Percentiles rank a stretch among this genome's conserved stretches.
Conservation (phyloP, 2,329 filamentous ascomycete genomes). For the Aspergillus chevalieri region DNA sequence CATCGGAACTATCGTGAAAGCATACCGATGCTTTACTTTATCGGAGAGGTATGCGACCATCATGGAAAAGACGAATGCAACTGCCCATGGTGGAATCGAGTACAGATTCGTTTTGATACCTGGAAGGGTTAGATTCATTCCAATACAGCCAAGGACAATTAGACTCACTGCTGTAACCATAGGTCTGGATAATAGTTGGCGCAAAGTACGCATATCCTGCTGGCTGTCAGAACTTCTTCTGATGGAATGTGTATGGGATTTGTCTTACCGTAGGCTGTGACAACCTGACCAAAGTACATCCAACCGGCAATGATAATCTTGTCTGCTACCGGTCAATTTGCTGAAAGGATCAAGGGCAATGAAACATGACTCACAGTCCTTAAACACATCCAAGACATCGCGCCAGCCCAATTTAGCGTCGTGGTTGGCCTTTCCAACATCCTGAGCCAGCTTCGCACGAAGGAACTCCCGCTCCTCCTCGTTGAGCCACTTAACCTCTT, state of each 20-base stretch:
- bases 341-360: not conserved
- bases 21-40: slow-evolving; percentile 63
- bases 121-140: slow-evolving; percentile 8
- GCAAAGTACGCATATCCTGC: slow-evolving; percentile 66
- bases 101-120: slow-evolving; percentile 48
- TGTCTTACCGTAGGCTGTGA: slow-evolving; percentile 60
- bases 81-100: slow-evolving; percentile 57
- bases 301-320: slow-evolving; percentile 68
- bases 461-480: slow-evolving; percentile 64
- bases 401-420: slow-evolving; percentile 55
- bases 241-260: not conserved
- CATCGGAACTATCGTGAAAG: slow-evolving; percentile 65
- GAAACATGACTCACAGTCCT: slow-evolving; percentile 48
- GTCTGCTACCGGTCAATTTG: slow-evolving; percentile 23
- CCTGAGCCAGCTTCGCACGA: slow-evolving; percentile 58
- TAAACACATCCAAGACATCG: slow-evolving; percentile 60
- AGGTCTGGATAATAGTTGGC: slow-evolving; percentile 63
- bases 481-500: slow-evolving; percentile 65
- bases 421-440: slow-evolving; percentile 61
- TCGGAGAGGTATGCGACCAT: slow-evolving; percentile 67
- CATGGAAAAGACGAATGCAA: slow-evolving; percentile 74
- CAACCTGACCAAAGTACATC: slow-evolving; percentile 76
- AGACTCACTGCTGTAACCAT: slow-evolving; percentile 49
- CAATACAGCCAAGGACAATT: not conserved
- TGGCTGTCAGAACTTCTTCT: not conserved